A percentile compares a stretch with the other conserved stretches of the same genome.
Conservation (phyloP, 192 early-diverging fungal species). For the Nowakowskiella sp. region DNA sequence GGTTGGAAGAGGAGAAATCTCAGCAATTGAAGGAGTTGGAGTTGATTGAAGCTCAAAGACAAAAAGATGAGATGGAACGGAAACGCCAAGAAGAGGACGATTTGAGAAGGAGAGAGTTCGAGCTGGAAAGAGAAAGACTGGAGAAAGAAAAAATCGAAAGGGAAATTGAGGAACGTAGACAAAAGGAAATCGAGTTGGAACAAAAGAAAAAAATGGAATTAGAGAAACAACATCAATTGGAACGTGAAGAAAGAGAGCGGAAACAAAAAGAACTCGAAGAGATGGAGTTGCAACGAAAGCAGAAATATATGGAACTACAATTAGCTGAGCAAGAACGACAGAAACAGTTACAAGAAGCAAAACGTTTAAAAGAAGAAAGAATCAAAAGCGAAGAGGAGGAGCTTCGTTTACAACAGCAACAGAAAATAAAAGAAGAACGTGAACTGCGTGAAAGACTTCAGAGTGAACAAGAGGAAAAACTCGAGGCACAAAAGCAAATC, state of each 20-base stretch:
- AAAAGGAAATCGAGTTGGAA: background rate
- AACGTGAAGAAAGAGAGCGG: background rate
- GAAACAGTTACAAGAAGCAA: too few species aligned
- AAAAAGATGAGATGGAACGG: background rate
- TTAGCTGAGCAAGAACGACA: too few species aligned
- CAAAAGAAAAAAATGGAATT: background rate
- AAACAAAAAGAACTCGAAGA: too few species aligned
- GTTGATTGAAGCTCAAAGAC: background rate
- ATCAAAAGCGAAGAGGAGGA: too few species aligned
- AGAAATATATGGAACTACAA: too few species aligned
- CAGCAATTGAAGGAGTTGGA: slow-evolving; percentile 1
- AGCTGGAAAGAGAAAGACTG: background rate
- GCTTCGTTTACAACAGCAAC: too few species aligned
- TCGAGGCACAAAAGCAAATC: too few species aligned
- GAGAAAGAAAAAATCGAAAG: background rate
- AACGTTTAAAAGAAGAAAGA: too few species aligned
- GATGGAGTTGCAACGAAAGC: too few species aligned
- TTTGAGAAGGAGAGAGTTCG: background rate
- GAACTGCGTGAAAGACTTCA: too few species aligned
- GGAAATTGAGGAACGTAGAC: background rate
- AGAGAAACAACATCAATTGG: background rate
- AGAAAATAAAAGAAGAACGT: too few species aligned
- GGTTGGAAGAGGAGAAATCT: background rate
- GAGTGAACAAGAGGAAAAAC: too few species aligned
- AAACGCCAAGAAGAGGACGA: background rate